A percentile compares a stretch with the other conserved stretches of the same genome.
Evolutionary conservation across 2,329 filamentous ascomycete genomes (phyloP).

Genomic region (Myriangium duriaei): DNA sequence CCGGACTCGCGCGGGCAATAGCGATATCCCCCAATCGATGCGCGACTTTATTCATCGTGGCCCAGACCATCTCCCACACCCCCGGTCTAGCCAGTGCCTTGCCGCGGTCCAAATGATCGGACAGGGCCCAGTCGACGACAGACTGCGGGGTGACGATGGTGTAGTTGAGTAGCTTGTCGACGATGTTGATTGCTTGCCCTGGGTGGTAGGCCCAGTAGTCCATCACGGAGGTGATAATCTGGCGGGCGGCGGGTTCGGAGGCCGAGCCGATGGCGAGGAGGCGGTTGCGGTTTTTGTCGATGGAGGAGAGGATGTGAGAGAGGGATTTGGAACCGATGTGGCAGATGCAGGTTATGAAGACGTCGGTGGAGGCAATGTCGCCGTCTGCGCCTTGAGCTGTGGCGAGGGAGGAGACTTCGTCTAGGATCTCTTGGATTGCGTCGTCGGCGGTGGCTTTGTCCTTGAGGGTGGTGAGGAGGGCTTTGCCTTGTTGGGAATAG

Average conservation of each 20-base stretch:
- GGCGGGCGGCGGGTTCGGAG: constrained; percentile 63
- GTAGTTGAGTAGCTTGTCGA: constrained; percentile 96
- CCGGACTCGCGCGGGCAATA: constrained; percentile 45
- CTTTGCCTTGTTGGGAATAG: constrained; percentile 72
- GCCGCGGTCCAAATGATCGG: constrained; percentile 43
- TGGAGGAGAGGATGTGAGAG: constrained; percentile 88
- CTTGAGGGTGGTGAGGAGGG: constrained; percentile 65
- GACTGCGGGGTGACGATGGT: constrained; percentile 77
- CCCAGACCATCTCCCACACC: constrained; percentile 80
- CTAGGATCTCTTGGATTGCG: constrained; percentile 71
- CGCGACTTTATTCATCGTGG: constrained; percentile 83
- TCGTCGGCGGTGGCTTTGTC: constrained; percentile 68
- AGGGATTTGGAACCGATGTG: constrained; percentile 90
- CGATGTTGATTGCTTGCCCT: constrained; percentile 79
- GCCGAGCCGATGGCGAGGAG: constrained; percentile 66
- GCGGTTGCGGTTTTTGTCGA: constrained; percentile 85
- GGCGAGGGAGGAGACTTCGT: constrained; percentile 70
- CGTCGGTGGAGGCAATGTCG: constrained; percentile 76
- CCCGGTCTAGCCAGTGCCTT: constrained; percentile 57
- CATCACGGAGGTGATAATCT: constrained; percentile 85
- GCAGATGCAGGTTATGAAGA: constrained; percentile 86
- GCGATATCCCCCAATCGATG: constrained; percentile 73
- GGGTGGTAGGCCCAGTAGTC: constrained; percentile 89
- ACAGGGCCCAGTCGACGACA: constrained; percentile 82
- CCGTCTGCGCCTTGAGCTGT: constrained; percentile 56